Conservation (phyloP, 805 yeast genomes). For the Saccharomyces eubayanus region DNA sequence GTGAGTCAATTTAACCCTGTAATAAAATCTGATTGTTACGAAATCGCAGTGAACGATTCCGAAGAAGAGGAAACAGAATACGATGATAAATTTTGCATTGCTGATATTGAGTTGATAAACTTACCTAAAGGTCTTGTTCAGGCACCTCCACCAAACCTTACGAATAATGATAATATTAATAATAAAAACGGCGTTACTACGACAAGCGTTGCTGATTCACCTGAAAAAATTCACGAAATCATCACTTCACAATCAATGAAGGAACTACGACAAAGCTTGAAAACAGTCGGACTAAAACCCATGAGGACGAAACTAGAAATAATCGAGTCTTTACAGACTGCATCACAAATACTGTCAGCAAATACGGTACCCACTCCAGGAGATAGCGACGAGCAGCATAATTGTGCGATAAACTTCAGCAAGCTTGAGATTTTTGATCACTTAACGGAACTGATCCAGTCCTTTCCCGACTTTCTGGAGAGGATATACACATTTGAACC, state of each 20-base stretch:
- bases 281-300: constrained; percentile 26
- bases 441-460: constrained; percentile 15
- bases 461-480: constrained; percentile 18
- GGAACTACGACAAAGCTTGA: constrained; percentile 18
- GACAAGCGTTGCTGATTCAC: neutral
- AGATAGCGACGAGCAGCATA: constrained; percentile 7
- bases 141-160: neutral
- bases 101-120: neutral
- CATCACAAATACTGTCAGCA: constrained; percentile 18
- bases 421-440: constrained; percentile 15
- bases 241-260: constrained; percentile 20
- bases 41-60: neutral
- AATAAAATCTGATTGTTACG: neutral
- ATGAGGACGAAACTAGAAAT: constrained; percentile 21
- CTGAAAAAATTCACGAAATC: neutral
- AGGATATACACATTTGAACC: constrained; percentile 27
- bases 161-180: neutral
- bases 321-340: constrained; percentile 22
- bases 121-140: neutral
- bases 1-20: neutral
- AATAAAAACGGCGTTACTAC: neutral
- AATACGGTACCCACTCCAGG: constrained; percentile 4
- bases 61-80: neutral
- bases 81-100: neutral
- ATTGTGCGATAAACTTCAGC: neutral